Evolutionary conservation across 139 green algal genomes (phyloP).

Genomic region (Volvox africanus): DNA sequence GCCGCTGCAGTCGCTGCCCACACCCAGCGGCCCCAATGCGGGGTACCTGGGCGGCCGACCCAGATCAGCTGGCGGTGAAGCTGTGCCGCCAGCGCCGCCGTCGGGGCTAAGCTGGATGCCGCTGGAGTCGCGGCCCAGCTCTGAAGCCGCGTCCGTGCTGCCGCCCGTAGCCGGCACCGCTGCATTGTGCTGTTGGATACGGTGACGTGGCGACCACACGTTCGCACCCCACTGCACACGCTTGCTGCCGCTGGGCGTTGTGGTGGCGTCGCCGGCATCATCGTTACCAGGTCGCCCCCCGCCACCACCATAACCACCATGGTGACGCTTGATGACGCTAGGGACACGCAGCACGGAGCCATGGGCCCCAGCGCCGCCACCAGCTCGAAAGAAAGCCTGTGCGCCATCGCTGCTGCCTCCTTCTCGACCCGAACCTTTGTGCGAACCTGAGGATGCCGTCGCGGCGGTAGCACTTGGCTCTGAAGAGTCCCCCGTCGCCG

Average conservation of each 20-base stretch:
- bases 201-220: neutral
- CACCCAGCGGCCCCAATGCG: neutral
- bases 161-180: neutral
- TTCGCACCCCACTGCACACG: conserved; percentile 35
- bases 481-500: neutral
- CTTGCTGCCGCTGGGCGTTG: neutral
- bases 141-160: neutral
- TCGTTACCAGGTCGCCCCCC: neutral
- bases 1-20: neutral
- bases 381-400: neutral
- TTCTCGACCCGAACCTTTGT: neutral
- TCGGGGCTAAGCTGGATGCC: neutral
- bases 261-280: neutral
- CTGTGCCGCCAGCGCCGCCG: neutral
- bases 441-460: neutral
- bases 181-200: neutral
- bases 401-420: neutral
- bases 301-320: neutral
- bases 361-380: neutral
- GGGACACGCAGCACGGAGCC: conserved; percentile 9
- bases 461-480: neutral
- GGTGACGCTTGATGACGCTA: neutral
- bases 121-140: neutral
- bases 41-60: conserved; percentile 6
- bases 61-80: neutral